phyloP scores from a whole-genome alignment of 805 yeast species.

The Kodamaea sagamina region DNA sequence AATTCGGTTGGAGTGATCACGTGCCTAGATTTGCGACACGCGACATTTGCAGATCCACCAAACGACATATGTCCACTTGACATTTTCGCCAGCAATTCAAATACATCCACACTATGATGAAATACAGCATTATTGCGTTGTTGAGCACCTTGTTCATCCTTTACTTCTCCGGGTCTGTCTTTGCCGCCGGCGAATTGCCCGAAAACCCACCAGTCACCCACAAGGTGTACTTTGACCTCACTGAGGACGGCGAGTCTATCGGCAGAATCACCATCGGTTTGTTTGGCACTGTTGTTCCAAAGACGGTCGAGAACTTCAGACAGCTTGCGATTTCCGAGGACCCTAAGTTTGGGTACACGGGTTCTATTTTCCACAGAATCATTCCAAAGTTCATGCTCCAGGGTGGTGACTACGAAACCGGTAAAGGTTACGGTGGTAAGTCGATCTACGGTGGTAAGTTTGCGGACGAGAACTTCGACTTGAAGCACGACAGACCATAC shows the following conservation, averaged over 20 bases:
- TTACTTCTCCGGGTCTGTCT: conserved; percentile 14
- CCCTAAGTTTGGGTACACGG: conserved; percentile 62
- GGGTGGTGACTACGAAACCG: conserved; percentile 82
- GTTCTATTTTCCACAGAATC: conserved; percentile 71
- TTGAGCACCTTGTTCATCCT: conserved; percentile 16
- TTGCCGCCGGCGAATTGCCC: conserved; percentile 19
- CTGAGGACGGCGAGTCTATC: conserved; percentile 71
- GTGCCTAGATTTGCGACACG: neutral
- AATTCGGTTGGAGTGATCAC: conserved; percentile 11
- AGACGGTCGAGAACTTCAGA: conserved; percentile 86
- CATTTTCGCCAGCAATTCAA: conserved; percentile 1
- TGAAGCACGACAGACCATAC: conserved; percentile 71
- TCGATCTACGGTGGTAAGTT: conserved; percentile 76
- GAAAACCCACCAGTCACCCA: conserved; percentile 64
- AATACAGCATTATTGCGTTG: conserved; percentile 16
- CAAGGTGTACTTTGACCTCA: conserved; percentile 82
- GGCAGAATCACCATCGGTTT: conserved; percentile 88
- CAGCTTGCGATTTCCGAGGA: conserved; percentile 66
- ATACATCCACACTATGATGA: conserved; percentile 12
- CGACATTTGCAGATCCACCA: neutral
- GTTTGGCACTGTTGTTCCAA: conserved; percentile 79
- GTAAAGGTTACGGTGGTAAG: conserved; percentile 76
- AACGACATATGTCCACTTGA: neutral
- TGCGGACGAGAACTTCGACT: conserved; percentile 72
- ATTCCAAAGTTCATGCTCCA: conserved; percentile 76